phyloP scores from a whole-genome alignment of 2,329 filamentous ascomycete genomes.

The Cladophialophora carrionii region DNA sequence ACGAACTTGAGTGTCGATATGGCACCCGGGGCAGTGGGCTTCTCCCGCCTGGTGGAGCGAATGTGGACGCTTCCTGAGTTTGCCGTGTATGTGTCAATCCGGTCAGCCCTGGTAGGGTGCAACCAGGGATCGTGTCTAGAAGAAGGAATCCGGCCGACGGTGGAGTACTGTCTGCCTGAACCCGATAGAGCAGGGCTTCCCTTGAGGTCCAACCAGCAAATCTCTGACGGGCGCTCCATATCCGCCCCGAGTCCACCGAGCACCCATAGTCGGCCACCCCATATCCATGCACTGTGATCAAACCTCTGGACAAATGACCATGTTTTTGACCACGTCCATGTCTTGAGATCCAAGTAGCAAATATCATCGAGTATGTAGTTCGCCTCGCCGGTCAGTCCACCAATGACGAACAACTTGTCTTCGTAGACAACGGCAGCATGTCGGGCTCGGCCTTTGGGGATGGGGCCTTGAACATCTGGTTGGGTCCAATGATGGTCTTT shows the following conservation, averaged over 20 bases:
- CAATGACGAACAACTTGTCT: constrained; percentile 93
- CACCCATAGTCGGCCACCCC: constrained; percentile 90
- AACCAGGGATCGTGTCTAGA: constrained; percentile 47
- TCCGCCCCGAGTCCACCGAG: constrained; percentile 93
- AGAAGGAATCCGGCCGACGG: constrained; percentile 32
- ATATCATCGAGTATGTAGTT: constrained; percentile 94
- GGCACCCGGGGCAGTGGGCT: constrained; percentile 72
- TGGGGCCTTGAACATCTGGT: constrained; percentile 78
- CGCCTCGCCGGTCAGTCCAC: constrained; percentile 91
- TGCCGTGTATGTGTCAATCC: constrained; percentile 67
- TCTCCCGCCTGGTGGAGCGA: constrained; percentile 55
- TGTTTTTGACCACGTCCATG: constrained; percentile 93
- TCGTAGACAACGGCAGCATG: constrained; percentile 94
- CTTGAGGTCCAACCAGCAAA: constrained; percentile 97
- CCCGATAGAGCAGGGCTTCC: constrained; percentile 76
- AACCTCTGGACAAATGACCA: constrained; percentile 96
- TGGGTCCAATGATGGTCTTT: constrained; percentile 95
- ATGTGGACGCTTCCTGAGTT: constrained; percentile 67
- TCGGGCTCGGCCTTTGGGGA: constrained; percentile 86
- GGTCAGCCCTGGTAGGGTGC: constrained; percentile 43
- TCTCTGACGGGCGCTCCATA: constrained; percentile 94
- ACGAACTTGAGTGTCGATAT: constrained; percentile 91
- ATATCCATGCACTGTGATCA: constrained; percentile 93
- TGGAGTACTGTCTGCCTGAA: constrained; percentile 30
- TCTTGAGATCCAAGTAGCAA: constrained; percentile 94